Evolutionary conservation across 1,284 basidiomycete genomes (phyloP).

Genomic region (Trametes polyzona): DNA sequence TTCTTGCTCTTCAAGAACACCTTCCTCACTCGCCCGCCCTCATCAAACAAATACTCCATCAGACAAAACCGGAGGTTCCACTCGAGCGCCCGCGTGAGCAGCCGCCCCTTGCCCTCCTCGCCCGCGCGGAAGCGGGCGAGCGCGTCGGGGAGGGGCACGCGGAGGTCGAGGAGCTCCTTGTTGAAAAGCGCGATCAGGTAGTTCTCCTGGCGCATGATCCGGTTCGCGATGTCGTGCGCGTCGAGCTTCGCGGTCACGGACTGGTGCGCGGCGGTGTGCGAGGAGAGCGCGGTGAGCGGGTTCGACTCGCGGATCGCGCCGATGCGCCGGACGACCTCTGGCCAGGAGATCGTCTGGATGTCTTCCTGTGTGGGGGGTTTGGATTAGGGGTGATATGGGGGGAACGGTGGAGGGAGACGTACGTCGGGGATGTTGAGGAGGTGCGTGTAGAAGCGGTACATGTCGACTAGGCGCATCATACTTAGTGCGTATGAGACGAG

Average conservation of each 20-base stretch:
- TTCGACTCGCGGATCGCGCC: slow-evolving; percentile 89
- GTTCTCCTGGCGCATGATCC: slow-evolving; percentile 97
- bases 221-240: slow-evolving; percentile 95
- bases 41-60: slow-evolving; percentile 92
- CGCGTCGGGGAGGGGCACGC: slow-evolving; percentile 72
- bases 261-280: slow-evolving; percentile 51
- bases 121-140: slow-evolving; percentile 49
- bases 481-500: slow-evolving; percentile 66
- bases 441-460: slow-evolving; percentile 92
- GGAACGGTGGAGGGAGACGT: slow-evolving; percentile 45
- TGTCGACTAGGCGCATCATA: slow-evolving; percentile 80
- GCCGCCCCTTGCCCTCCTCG: slow-evolving; percentile 68
- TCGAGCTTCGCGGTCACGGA: slow-evolving; percentile 81
- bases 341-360: slow-evolving; percentile 97
- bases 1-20: slow-evolving; percentile 89
- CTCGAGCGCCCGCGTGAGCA: slow-evolving; percentile 88
- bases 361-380: slow-evolving; percentile 66
- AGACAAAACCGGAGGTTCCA: slow-evolving; percentile 97
- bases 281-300: slow-evolving; percentile 84
- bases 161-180: slow-evolving; percentile 91
- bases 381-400: neutral
- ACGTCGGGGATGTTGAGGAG: slow-evolving; percentile 81
- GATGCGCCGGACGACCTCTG: slow-evolving; percentile 90
- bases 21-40: slow-evolving; percentile 84
- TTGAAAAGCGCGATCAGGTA: slow-evolving; percentile 98